Evolutionary conservation across 371 early-diverging fungal genomes (phyloP).

Genomic region (Lichtheimia corymbifera): DNA sequence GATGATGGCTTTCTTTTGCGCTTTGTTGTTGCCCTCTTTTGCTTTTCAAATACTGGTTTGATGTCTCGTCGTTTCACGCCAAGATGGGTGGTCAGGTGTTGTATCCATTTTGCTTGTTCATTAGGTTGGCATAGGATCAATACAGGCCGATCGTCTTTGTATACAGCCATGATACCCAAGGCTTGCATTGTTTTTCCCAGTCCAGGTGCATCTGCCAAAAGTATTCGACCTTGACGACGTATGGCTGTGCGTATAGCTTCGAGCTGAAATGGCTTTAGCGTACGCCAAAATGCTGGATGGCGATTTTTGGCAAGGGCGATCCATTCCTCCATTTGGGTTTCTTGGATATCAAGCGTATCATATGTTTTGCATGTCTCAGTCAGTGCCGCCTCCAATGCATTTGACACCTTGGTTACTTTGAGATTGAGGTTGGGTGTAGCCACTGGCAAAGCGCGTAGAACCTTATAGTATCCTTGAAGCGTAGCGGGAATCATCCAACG

Average conservation of each 20-base stretch:
- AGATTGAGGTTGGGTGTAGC: conserved; percentile 14
- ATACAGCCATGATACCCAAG: conserved; percentile 54
- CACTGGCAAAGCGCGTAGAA: conserved; percentile 5
- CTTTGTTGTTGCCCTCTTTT: background rate
- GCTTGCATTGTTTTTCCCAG: conserved; percentile 94
- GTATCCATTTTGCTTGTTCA: conserved; percentile 44
- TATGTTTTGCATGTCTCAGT: background rate
- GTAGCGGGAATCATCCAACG: conserved; percentile 33
- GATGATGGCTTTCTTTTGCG: background rate
- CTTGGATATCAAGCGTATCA: conserved; percentile 7
- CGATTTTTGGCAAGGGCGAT: conserved; percentile 14
- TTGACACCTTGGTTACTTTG: conserved; percentile 20
- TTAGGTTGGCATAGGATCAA: conserved; percentile 60
- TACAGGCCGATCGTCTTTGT: conserved; percentile 59
- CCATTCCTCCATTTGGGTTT: conserved; percentile 19
- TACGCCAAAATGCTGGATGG: conserved; percentile 13
- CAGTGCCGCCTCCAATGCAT: background rate
- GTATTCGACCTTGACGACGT: conserved; percentile 47
- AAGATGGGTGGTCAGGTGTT: conserved; percentile 47
- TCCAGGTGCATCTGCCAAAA: conserved; percentile 97
- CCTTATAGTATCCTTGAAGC: conserved; percentile 18
- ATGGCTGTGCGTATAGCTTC: conserved; percentile 52
- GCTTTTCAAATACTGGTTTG: conserved; percentile 19
- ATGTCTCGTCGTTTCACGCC: conserved; percentile 27
- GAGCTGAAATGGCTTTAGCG: conserved; percentile 50